These are phyloP conservation scores for Vigna unguiculata DNA, from an alignment of 306 rosid species.

Conservation along the genomic window DNA sequence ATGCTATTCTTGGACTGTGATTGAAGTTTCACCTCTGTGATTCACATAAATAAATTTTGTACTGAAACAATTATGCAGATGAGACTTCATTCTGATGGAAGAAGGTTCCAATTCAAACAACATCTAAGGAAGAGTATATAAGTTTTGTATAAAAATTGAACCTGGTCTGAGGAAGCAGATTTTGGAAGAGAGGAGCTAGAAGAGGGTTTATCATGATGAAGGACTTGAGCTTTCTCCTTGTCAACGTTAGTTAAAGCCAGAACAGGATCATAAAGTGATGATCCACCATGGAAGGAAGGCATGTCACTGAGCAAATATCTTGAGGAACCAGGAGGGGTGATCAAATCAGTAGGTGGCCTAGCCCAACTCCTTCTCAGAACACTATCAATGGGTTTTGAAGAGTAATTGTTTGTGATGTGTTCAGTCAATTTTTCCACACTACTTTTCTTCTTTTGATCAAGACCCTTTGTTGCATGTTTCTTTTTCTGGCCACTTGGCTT, in stretches of 20 bases:
- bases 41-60: not conserved
- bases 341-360: conserved; percentile 60
- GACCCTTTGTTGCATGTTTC: conserved; percentile 42
- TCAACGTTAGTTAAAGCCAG: conserved; percentile 51
- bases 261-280: conserved; percentile 54
- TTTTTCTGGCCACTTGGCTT: conserved; percentile 50
- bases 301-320: conserved; percentile 73
- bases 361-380: conserved; percentile 55
- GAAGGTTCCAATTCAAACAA: not conserved
- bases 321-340: conserved; percentile 80
- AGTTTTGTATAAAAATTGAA: conserved; percentile 14
- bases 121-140: not conserved
- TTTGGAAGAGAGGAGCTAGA: conserved; percentile 55
- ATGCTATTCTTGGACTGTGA: not conserved
- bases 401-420: conserved; percentile 42
- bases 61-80: not conserved
- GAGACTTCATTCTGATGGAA: not conserved
- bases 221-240: conserved; percentile 31
- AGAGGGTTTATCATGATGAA: conserved; percentile 51
- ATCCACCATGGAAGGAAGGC: conserved; percentile 44
- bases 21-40: not conserved
- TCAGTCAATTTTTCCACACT: conserved; percentile 34
- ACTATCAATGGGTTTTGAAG: conserved; percentile 59
- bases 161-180: conserved; percentile 68
- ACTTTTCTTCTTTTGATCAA: conserved; percentile 49